phyloP scores from a whole-genome alignment of 2,329 filamentous ascomycete genomes.

The Botrytis fabae region DNA sequence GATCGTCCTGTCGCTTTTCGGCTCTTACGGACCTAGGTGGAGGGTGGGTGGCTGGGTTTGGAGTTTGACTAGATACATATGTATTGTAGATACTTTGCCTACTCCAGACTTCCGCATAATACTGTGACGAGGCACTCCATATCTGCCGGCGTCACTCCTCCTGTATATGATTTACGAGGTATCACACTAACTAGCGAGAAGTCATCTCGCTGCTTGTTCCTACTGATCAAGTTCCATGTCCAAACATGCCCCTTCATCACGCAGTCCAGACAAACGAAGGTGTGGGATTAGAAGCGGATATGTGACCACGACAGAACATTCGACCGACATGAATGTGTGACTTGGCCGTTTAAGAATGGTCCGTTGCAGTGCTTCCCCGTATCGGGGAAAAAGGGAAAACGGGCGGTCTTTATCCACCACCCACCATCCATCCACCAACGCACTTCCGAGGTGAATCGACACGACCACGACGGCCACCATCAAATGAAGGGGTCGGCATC shows the following conservation, averaged over 20 bases:
- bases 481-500: constrained; percentile 1
- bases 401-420: neutral
- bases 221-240: constrained; percentile 10
- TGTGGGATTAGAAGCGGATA: constrained; percentile 5
- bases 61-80: constrained; percentile 5
- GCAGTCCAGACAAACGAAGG: constrained; percentile 10
- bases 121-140: constrained; percentile 10
- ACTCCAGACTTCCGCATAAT: constrained; percentile 8
- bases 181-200: neutral
- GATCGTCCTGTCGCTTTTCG: constrained; percentile 15
- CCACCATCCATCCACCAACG: constrained; percentile 8
- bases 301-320: constrained; percentile 13
- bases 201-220: neutral
- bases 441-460: constrained; percentile 3
- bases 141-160: constrained; percentile 5
- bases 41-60: neutral
- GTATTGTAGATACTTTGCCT: constrained; percentile 12
- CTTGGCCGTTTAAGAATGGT: constrained; percentile 19
- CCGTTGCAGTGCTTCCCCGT: constrained; percentile 1
- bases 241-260: constrained; percentile 1
- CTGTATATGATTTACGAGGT: neutral
- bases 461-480: constrained; percentile 6
- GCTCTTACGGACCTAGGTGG: constrained; percentile 2
- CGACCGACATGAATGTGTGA: constrained; percentile 16
- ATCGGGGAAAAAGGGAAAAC: neutral